A percentile compares a stretch with the other conserved stretches of the same genome.
phyloP scores from a whole-genome alignment of 768 basidiomycete species.

The Royoungia palumana region DNA sequence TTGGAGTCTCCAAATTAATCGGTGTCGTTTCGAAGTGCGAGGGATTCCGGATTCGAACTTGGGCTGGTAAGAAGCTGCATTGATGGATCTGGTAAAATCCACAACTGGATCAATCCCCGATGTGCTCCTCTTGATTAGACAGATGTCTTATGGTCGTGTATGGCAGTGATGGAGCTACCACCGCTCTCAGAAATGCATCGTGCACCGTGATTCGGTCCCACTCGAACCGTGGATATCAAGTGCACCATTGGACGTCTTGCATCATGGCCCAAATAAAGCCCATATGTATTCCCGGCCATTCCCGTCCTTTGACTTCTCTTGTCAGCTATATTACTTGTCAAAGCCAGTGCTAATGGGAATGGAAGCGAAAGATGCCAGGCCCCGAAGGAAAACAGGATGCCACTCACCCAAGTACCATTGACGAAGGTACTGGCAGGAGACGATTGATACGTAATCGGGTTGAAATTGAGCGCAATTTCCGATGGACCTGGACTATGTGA shows the following conservation, averaged over 20 bases:
- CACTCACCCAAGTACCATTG: too few relatives aligned
- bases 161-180: not conserved
- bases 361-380: constrained; percentile 4
- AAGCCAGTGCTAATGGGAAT: constrained; percentile 3
- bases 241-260: not conserved
- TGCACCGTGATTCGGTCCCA: not conserved
- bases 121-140: not conserved
- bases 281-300: not conserved
- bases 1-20: constrained; percentile 2
- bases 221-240: not conserved
- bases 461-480: not conserved
- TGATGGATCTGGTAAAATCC: constrained; percentile 10
- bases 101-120: constrained; percentile 1
- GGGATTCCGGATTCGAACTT: constrained; percentile 4
- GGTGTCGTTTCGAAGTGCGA: not conserved
- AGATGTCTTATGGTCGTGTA: not conserved
- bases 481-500: not conserved
- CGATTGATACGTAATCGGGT: not conserved
- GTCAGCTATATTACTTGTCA: constrained; percentile 9
- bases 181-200: not conserved
- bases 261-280: too few relatives aligned
- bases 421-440: not conserved
- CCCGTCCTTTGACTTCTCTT: constrained; percentile 5
- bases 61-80: not conserved
- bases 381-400: not conserved